Base-by-base conservation (phyloP, 2,329 filamentous ascomycete species). In the Aureobasidium sp. region DNA sequence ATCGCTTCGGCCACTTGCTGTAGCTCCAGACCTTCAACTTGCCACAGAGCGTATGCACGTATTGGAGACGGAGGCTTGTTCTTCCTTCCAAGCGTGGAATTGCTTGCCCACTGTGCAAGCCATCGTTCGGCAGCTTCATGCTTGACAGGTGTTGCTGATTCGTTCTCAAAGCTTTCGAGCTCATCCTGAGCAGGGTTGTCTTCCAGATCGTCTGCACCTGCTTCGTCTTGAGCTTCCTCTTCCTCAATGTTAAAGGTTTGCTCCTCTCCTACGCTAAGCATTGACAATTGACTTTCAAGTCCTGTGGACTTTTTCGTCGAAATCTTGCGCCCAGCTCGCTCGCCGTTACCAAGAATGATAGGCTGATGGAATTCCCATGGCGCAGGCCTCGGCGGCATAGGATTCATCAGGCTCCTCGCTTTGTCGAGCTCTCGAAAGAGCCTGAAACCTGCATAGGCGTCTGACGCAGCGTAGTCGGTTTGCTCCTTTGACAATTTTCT, bases 381-480 rank as follows among this genome's bases (percentile, higher is more conserved):
- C 16, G 81, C 79, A 0, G 91, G 91, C 7, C 83, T 78, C 3
- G 89, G 88, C 5, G 92, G 92, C 2, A 76, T 81, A 1, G 91
- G 91, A 13, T 83, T 74, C 64, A 96, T 77, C 7, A 78, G 76
- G 66, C 83, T 78, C 16, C 92, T 81, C 67, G 88, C 83, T 54
- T 82, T 75, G 62, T 97, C 87, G 48, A 96, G 77, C 1, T 82
- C 80, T 63, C 90, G 79, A 68, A 85, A 96, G 1, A 97, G 77
- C 61, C 90, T 87, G 11, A 88, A 74, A 47, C 86, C 84, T 63
- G 89, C 91, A 70, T 96, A 97, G 0, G 90, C 88, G 72, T 96
- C 91, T 0, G 89, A 86, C 13, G 90, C 91, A 10, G 90, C 88
- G 78, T 81, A 93, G 80, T 82, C 73, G 21, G 90, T 81, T 70